Conservation (phyloP, 225 moss, liverwort and hornwort genomes). For the Marchantia polymorpha region DNA sequence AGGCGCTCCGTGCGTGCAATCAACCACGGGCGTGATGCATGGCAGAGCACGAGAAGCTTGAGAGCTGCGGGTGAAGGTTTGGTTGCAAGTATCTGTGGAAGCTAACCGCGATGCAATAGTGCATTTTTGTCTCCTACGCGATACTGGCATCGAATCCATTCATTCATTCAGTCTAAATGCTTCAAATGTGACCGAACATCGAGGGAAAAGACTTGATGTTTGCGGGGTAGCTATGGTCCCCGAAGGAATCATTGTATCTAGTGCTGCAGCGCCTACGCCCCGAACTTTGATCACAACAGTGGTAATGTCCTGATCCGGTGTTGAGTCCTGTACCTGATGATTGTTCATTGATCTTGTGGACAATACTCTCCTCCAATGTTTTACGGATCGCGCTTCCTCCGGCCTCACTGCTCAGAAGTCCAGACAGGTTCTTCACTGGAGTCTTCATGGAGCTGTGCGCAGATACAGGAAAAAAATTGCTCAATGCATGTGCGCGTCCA, state of each 20-base stretch:
- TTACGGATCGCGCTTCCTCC: constrained; percentile 2
- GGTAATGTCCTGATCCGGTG: background rate
- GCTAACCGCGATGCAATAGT: background rate
- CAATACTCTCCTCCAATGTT: constrained; percentile 6
- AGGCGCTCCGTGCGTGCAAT: background rate
- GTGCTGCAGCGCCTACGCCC: background rate
- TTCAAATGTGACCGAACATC: background rate
- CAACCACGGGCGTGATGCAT: background rate
- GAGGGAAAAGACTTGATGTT: background rate
- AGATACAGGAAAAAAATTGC: constrained; percentile 1
- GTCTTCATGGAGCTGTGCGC: constrained; percentile 9
- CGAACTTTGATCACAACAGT: background rate
- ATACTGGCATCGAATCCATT: background rate
- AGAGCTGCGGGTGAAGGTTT: background rate
- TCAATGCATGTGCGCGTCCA: background rate
- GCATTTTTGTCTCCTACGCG: background rate
- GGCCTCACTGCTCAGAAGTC: background rate
- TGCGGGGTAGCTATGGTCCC: background rate
- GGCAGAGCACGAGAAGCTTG: background rate
- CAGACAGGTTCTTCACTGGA: constrained; percentile 15
- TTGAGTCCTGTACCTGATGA: constrained; percentile 4
- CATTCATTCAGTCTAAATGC: background rate
- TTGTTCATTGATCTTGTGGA: background rate
- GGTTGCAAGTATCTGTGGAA: background rate
- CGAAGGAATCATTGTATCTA: background rate